These are phyloP conservation scores for Nyssa sinensis DNA, from an alignment of 148 eudicot species.

Conservation along the genomic window DNA sequence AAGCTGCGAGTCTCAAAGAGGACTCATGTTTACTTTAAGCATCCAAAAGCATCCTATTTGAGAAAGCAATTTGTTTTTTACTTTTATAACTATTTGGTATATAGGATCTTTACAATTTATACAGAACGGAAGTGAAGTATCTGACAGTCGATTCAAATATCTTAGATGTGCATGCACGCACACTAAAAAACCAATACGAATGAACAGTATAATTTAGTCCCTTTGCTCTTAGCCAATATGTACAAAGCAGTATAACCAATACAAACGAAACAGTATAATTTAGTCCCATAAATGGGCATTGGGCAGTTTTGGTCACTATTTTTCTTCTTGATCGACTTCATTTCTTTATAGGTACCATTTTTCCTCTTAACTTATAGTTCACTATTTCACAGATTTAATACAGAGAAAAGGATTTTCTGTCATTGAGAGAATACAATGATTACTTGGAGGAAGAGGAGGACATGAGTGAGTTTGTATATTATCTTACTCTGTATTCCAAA, in stretches of 20 bases:
- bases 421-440: conserved; percentile 86
- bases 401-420: conserved; percentile 85
- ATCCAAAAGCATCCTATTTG: not conserved
- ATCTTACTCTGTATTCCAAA: not conserved
- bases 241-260: not conserved
- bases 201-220: not conserved
- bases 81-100: not conserved
- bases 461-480: conserved; percentile 66
- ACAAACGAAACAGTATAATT: too few relatives aligned
- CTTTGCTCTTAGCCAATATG: not conserved
- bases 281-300: not conserved
- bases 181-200: too few relatives aligned
- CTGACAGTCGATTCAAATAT: not conserved
- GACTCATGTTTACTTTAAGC: not conserved
- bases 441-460: conserved; percentile 94
- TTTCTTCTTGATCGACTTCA: too few relatives aligned
- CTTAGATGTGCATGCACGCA: not conserved
- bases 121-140: conserved; percentile 1
- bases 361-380: conserved; percentile 6
- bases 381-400: conserved; percentile 58
- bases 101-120: not conserved
- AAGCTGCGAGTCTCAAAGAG: too few relatives aligned
- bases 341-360: not conserved
- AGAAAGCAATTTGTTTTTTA: not conserved
- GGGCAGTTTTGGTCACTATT: too few relatives aligned